Evolutionary conservation across 192 early-diverging fungal species (phyloP), one percentile per base, ranked within the genome.

Genomic region (Coemansia sp.): DNA sequence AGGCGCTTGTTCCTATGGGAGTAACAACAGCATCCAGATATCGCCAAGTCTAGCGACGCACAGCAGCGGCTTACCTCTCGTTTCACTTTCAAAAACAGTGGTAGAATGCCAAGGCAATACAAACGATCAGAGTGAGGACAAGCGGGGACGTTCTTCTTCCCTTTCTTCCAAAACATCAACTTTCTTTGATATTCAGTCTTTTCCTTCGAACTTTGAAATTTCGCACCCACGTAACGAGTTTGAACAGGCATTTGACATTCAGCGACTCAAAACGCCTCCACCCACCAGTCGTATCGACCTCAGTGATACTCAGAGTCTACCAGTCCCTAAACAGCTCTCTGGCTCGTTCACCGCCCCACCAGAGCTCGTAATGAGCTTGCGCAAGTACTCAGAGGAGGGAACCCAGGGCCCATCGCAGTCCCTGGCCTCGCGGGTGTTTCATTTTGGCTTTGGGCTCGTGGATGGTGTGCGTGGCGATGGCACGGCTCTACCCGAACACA

Each of bases 11-110:
- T 27, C 27, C 27, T 27, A 27, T 27, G 27, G 33, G 3, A 10
- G 33, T 6, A 36, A 17, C 39, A 14, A 3, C 39, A 46, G 39
- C 39, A 46, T 10, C 39, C 39, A 46, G 39, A 17, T 46, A 9
- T 46, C 39, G 3, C 39, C 39, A 46, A 14, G 11, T 14, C 39
- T 46, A 2, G 39, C 39, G 39, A 46, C 39, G 9, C 39, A 14
- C 9, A 46, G 39, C 23, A 67, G 61, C 63, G 62, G 39, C 72
- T 63, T 63, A 66, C 78, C 78, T 53, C 78, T 81, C 4, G 78
- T 75, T 2, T 75, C 73, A 1, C 53, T 81, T 3, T 66, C 66
- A 7, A 70, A 59, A 33, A 62, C 73, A 30, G 64, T 50, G 1
- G 67, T 81, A 21, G 78, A 81, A 61, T 81, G 74, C 67, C 63